These are phyloP conservation scores for Parascedosporium putredinis DNA, from an alignment of 2,329 filamentous ascomycete genomes.

Conservation along the genomic window DNA sequence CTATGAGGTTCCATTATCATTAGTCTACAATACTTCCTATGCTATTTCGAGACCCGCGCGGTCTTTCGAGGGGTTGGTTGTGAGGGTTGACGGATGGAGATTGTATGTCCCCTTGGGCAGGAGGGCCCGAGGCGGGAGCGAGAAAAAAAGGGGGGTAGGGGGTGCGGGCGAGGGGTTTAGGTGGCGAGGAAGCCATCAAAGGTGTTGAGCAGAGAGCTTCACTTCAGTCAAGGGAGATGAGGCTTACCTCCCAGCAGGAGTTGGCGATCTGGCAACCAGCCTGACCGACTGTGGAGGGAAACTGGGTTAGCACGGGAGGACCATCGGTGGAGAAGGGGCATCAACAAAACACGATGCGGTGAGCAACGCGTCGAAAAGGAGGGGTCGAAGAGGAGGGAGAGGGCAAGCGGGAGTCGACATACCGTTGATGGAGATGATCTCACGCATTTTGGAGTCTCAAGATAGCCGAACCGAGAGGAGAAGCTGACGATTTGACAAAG, in stretches of 20 bases:
- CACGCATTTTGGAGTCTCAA: slow-evolving; percentile 67
- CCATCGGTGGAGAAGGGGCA: neutral
- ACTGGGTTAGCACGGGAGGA: slow-evolving; percentile 7
- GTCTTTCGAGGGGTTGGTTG: too few species aligned
- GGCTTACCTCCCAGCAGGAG: slow-evolving; percentile 98
- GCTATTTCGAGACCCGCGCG: too few species aligned
- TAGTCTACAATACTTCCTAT: slow-evolving; percentile 14
- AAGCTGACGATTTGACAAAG: slow-evolving; percentile 8
- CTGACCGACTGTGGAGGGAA: slow-evolving; percentile 73
- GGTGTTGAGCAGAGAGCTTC: neutral
- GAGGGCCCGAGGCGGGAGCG: neutral
- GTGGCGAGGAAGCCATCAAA: neutral
- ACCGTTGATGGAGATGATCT: slow-evolving; percentile 99
- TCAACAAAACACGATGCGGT: slow-evolving; percentile 27
- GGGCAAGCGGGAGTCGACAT: too few species aligned
- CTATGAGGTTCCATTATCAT: slow-evolving; percentile 37
- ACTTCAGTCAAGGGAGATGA: neutral
- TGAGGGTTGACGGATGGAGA: too few species aligned
- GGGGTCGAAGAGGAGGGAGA: slow-evolving; percentile 20
- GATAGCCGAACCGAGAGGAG: neutral
- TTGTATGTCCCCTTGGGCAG: too few species aligned
- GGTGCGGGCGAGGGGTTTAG: neutral
- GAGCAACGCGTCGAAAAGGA: slow-evolving; percentile 20
- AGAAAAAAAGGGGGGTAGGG: neutral
- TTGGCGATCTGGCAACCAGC: slow-evolving; percentile 99